Conservation (phyloP, 2,329 filamentous ascomycete genomes). For the Cyphellophora attinorum region DNA sequence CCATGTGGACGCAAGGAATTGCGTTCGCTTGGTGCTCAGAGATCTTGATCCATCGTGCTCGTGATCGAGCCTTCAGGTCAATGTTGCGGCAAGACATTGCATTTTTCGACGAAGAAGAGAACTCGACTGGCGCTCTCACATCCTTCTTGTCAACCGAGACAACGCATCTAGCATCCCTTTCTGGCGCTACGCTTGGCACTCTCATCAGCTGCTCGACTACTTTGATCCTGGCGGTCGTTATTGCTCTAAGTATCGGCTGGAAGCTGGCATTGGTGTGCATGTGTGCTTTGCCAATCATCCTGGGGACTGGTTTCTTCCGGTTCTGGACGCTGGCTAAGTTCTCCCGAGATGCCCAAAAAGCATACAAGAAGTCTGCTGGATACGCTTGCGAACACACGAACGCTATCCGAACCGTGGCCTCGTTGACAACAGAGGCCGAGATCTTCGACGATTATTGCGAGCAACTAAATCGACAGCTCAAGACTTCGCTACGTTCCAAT, state of each 20-base stretch:
- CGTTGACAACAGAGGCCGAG: conserved; percentile 76
- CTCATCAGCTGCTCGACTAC: conserved; percentile 74
- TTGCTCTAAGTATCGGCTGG: conserved; percentile 73
- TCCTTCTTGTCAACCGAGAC: conserved; percentile 84
- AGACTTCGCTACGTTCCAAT: conserved; percentile 60
- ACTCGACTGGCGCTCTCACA: conserved; percentile 79
- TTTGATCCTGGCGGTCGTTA: conserved; percentile 59
- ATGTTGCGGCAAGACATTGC: conserved; percentile 88
- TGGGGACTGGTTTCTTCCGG: conserved; percentile 75
- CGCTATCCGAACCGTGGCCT: conserved; percentile 86
- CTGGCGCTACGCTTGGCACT: conserved; percentile 78
- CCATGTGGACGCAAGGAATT: conserved; percentile 59
- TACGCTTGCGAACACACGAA: conserved; percentile 91
- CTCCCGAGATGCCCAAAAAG: conserved; percentile 66
- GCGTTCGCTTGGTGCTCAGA: conserved; percentile 82
- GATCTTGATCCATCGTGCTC: conserved; percentile 69
- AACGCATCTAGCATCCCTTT: conserved; percentile 78
- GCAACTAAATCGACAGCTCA: conserved; percentile 58
- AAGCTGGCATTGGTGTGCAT: conserved; percentile 79
- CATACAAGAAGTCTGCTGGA: conserved; percentile 71
- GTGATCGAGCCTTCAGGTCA: conserved; percentile 71
- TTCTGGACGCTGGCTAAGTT: conserved; percentile 78
- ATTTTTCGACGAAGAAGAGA: conserved; percentile 85
- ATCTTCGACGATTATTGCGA: conserved; percentile 63
- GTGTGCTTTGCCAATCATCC: conserved; percentile 64